Conservation (phyloP, 176 grass and related monocot genomes). For the Panicum miliaceum region DNA sequence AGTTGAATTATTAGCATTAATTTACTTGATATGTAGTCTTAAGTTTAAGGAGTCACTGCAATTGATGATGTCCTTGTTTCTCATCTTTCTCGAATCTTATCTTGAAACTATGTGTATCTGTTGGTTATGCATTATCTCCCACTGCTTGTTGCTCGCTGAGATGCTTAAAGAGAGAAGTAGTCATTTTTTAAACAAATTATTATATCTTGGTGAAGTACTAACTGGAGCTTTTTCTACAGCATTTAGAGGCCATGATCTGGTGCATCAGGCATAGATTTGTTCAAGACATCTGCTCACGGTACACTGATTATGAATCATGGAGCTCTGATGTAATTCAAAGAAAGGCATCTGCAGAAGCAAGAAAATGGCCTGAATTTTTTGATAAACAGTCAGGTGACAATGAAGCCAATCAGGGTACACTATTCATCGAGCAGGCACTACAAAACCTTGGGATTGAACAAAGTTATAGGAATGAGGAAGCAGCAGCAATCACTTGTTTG, state of each 20-base stretch:
- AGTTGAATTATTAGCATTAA: background rate
- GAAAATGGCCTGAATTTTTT: constrained; percentile 70
- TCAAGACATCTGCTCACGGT: constrained; percentile 53
- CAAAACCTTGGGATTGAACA: constrained; percentile 76
- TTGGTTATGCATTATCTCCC: constrained; percentile 18
- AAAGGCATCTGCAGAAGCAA: constrained; percentile 57
- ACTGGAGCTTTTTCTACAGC: constrained; percentile 60
- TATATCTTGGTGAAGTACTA: constrained; percentile 34
- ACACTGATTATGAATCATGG: constrained; percentile 60
- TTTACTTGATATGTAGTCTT: constrained; percentile 10
- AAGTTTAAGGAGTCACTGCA: background rate
- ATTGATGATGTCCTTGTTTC: background rate
- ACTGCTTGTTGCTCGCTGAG: constrained; percentile 10
- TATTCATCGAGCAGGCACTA: constrained; percentile 95
- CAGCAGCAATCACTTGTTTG: constrained; percentile 63
- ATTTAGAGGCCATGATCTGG: constrained; percentile 97
- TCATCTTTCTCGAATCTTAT: background rate
- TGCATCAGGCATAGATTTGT: constrained; percentile 82
- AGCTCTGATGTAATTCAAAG: constrained; percentile 66
- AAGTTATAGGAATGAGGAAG: constrained; percentile 47
- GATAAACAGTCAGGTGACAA: constrained; percentile 39
- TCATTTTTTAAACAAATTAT: constrained; percentile 24
- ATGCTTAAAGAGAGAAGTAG: constrained; percentile 21
- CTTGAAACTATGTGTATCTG: constrained; percentile 23
- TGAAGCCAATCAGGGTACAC: constrained; percentile 46